A percentile compares a stretch with the other conserved stretches of the same genome.
phyloP scores from a whole-genome alignment of 2,329 filamentous ascomycete species.

The Coleophoma crateriformis region DNA sequence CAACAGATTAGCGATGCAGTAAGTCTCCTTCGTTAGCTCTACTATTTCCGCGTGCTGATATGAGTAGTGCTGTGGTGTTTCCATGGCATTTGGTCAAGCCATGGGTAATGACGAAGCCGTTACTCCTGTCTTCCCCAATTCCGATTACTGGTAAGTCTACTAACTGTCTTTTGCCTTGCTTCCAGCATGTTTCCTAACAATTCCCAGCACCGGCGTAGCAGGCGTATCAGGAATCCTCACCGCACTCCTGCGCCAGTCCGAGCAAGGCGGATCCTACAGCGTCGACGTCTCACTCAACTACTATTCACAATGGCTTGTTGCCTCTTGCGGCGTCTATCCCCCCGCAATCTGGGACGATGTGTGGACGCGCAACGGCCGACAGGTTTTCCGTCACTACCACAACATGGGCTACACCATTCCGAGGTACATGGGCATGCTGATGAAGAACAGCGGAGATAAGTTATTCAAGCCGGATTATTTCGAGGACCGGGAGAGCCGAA shows the following conservation, averaged over 20 bases:
- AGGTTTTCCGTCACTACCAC: conserved; percentile 45
- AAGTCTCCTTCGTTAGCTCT: background rate
- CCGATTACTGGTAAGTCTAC: conserved; percentile 30
- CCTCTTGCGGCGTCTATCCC: conserved; percentile 32
- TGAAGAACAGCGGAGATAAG: conserved; percentile 28
- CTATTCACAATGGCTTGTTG: conserved; percentile 35
- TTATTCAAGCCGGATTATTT: conserved; percentile 45
- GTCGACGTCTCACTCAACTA: conserved; percentile 37
- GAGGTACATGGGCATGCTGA: conserved; percentile 32
- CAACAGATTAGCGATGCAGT: conserved; percentile 35
- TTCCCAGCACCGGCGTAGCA: conserved; percentile 29
- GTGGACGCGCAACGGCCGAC: conserved; percentile 37
- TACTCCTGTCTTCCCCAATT: conserved; percentile 37
- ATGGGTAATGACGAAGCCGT: conserved; percentile 39
- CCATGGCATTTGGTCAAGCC: conserved; percentile 37
- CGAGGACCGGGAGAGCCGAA: conserved; percentile 31
- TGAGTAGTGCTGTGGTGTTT: conserved; percentile 34
- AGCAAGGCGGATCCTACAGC: conserved; percentile 32
- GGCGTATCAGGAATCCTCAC: conserved; percentile 35
- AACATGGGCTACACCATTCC: conserved; percentile 37
- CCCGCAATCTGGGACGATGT: conserved; percentile 40
- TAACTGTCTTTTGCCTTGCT: background rate
- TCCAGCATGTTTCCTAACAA: no score
- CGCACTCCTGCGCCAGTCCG: conserved; percentile 32
- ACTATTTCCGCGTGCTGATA: background rate